phyloP scores from a whole-genome alignment of 2,329 filamentous ascomycete genomes.

The Fusarium sp. region DNA sequence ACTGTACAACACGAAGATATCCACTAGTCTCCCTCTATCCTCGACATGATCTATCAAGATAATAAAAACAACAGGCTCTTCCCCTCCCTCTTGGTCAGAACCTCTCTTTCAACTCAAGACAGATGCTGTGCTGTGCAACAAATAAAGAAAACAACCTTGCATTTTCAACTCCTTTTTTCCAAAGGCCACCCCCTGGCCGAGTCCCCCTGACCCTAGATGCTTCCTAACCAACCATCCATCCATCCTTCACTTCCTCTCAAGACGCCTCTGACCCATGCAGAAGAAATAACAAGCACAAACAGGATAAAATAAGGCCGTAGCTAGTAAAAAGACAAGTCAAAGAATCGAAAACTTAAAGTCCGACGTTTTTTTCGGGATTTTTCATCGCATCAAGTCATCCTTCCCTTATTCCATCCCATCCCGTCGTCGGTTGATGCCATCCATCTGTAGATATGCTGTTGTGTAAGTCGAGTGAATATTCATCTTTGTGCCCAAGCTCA shows the following conservation, averaged over 20 bases:
- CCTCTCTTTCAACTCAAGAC: background rate
- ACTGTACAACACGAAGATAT: constrained; percentile 35
- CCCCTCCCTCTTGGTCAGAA: background rate
- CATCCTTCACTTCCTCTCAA: constrained; percentile 18
- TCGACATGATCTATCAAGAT: constrained; percentile 27
- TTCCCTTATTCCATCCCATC: constrained; percentile 18
- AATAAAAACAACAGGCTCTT: constrained; percentile 13
- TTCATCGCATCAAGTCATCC: constrained; percentile 29
- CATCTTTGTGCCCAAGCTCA: constrained; percentile 2
- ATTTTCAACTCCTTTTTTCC: constrained; percentile 33
- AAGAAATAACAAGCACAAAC: constrained; percentile 15
- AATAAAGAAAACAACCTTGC: constrained; percentile 15
- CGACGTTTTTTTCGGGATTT: constrained; percentile 31
- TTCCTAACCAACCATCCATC: constrained; percentile 1
- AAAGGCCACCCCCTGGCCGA: constrained; percentile 24
- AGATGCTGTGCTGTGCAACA: constrained; percentile 25
- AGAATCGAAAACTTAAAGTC: constrained; percentile 29
- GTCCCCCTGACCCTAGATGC: constrained; percentile 17
- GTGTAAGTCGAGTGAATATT: constrained; percentile 22
- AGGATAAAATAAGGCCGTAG: constrained; percentile 20
- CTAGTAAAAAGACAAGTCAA: constrained; percentile 32
- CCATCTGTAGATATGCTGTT: constrained; percentile 19
- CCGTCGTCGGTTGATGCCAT: constrained; percentile 28
- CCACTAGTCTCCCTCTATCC: constrained; percentile 33
- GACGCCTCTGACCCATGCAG: constrained; percentile 38